A percentile compares a stretch with the other conserved stretches of the same genome.
These are phyloP conservation scores for Mitragyna speciosa DNA, from an alignment of 257 asterid genomes.

Conservation along the genomic window DNA sequence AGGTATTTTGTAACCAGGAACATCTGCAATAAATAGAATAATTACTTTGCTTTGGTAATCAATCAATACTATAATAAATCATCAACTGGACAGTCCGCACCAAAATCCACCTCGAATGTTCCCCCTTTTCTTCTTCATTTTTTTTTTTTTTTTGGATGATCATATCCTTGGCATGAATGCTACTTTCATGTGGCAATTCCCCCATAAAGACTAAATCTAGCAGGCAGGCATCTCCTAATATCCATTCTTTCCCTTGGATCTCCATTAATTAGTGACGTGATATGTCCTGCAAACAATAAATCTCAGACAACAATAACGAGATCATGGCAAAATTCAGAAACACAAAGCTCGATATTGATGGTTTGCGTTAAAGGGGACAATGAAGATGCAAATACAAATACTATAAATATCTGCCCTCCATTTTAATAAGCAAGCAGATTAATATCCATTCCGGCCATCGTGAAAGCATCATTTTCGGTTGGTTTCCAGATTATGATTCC, in stretches of 20 bases:
- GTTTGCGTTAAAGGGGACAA: neutral
- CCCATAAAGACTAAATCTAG: neutral
- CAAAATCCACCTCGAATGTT: neutral
- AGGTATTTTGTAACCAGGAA: neutral
- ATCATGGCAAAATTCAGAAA: slow-evolving; percentile 2
- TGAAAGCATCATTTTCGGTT: slow-evolving; percentile 4
- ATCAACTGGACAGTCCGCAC: neutral
- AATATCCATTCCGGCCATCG: neutral
- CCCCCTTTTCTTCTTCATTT: too few species aligned
- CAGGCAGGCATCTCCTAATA: slow-evolving; percentile 1
- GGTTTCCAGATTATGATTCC: neutral
- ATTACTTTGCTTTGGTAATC: too few species aligned
- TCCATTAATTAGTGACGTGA: slow-evolving; percentile 2
- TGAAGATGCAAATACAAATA: neutral
- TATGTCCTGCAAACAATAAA: neutral
- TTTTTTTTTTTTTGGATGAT: neutral
- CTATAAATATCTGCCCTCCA: neutral
- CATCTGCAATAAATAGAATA: too few species aligned
- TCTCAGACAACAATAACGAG: neutral
- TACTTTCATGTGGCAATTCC: too few species aligned
- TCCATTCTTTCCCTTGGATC: neutral
- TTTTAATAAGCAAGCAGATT: neutral
- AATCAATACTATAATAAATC: neutral
- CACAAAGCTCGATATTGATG: neutral
- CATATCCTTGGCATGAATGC: neutral